Evolutionary conservation across 2,329 filamentous ascomycete genomes (phyloP).

Genomic region (Colletotrichum chlorophyti): DNA sequence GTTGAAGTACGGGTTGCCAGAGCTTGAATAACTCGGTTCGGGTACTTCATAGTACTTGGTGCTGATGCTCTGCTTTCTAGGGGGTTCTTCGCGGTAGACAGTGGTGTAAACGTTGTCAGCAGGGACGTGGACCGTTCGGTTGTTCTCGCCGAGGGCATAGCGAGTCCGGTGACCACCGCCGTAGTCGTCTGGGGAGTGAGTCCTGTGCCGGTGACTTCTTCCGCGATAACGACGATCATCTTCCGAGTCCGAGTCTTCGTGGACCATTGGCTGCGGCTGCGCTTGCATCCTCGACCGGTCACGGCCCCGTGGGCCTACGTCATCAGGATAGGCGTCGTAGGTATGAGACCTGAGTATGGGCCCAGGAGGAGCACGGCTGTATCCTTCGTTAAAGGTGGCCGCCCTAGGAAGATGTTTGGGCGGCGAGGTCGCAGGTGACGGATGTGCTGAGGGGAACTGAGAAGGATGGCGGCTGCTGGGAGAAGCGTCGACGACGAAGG

Average conservation of each 20-base stretch:
- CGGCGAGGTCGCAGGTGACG: conserved; percentile 38
- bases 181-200: conserved; percentile 40
- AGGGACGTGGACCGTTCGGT: conserved; percentile 34
- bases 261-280: conserved; percentile 40
- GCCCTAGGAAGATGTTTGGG: conserved; percentile 40
- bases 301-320: conserved; percentile 41
- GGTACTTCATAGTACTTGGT: conserved; percentile 29
- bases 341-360: conserved; percentile 41
- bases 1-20: conserved; percentile 29
- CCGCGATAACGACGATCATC: conserved; percentile 38
- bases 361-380: conserved; percentile 36
- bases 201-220: conserved; percentile 42
- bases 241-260: conserved; percentile 42
- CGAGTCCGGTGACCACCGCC: conserved; percentile 2
- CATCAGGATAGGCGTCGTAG: conserved; percentile 33
- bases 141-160: conserved; percentile 30
- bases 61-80: conserved; percentile 12
- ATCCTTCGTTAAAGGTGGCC: conserved; percentile 41
- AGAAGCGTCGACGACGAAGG: conserved; percentile 35
- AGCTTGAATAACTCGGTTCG: conserved; percentile 39
- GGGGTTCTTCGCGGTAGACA: conserved; percentile 32
- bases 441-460: conserved; percentile 35
- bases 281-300: conserved; percentile 44
- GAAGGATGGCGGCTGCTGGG: conserved; percentile 38
- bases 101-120: conserved; percentile 28